Conservation (phyloP, 345 rosid genomes). For the Aquilaria sinensis region DNA sequence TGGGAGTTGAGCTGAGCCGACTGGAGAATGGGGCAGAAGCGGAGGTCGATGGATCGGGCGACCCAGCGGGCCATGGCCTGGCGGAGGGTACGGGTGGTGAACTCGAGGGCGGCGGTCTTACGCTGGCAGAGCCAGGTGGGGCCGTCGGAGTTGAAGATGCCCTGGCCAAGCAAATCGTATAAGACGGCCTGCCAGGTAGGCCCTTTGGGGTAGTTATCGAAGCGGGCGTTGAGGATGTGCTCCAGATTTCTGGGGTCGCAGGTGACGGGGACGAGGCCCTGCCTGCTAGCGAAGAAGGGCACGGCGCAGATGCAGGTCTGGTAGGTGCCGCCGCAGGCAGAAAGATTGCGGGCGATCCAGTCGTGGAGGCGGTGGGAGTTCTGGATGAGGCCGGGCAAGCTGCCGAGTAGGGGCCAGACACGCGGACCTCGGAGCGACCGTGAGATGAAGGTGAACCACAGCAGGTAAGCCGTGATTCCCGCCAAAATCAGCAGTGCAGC, state of each 20-base stretch:
- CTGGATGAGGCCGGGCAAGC: conserved; percentile 87
- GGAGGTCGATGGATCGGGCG: conserved; percentile 57
- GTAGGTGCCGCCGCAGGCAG: conserved; percentile 92
- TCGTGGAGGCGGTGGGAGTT: conserved; percentile 91
- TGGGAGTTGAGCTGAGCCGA: conserved; percentile 37
- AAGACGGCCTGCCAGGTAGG: conserved; percentile 97
- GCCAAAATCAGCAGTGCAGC: conserved; percentile 59
- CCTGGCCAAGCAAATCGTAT: conserved; percentile 86
- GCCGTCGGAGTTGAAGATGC: conserved; percentile 90
- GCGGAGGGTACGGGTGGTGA: conserved; percentile 93
- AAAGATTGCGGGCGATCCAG: conserved; percentile 95
- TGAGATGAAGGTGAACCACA: conserved; percentile 82
- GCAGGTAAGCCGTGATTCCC: conserved; percentile 63
- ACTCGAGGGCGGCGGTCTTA: conserved; percentile 95
- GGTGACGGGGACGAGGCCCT: conserved; percentile 96
- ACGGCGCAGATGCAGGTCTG: conserved; percentile 94
- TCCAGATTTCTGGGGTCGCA: conserved; percentile 89
- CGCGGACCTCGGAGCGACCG: conserved; percentile 83
- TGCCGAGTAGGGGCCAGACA: conserved; percentile 88
- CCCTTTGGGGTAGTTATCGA: conserved; percentile 93
- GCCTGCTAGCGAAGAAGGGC: conserved; percentile 71
- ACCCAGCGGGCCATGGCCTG: conserved; percentile 99
- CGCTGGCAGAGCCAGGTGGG: conserved; percentile 95
- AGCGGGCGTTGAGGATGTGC: conserved; percentile 79
- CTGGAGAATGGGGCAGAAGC: conserved; percentile 68